Percentiles rank a stretch among this genome's conserved stretches.
phyloP scores from a whole-genome alignment of 2,329 filamentous ascomycete species.

The Catunica adiposa region DNA sequence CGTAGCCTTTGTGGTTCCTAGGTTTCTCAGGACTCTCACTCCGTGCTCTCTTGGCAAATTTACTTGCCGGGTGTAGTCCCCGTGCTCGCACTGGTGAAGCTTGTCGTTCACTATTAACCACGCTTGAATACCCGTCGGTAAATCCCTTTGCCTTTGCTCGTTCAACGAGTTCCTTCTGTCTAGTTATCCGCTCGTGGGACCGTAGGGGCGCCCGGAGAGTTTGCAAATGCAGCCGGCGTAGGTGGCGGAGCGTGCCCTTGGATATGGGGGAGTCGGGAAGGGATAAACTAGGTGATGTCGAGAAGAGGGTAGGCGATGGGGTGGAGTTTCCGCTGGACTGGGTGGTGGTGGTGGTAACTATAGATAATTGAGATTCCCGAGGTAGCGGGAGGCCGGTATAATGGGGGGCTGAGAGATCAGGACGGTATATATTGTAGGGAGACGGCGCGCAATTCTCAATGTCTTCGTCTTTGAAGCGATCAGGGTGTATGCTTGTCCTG shows the following conservation, averaged over 20 bases:
- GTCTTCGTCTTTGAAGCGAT: not conserved
- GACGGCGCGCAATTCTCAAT: slow-evolving; percentile 1
- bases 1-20: not conserved
- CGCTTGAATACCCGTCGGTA: slow-evolving; percentile 1
- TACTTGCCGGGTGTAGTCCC: not conserved
- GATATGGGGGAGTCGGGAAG: slow-evolving; percentile 1
- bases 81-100: not conserved
- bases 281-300: too few relatives aligned
- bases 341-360: not conserved
- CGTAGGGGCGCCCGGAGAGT: not conserved
- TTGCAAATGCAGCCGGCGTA: not conserved
- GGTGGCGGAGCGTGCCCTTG: not conserved
- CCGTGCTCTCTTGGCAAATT: not conserved
- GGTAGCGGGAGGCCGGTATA: not conserved
- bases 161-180: not conserved
- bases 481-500: too few relatives aligned
- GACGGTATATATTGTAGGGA: not conserved
- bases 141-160: not conserved
- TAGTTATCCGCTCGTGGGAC: not conserved
- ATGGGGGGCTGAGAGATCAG: not conserved
- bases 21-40: not conserved
- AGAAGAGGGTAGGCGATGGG: too few relatives aligned
- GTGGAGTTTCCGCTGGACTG: too few relatives aligned
- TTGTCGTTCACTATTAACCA: not conserved
- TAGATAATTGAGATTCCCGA: not conserved